phyloP scores from a whole-genome alignment of 495 filamentous ascomycete species.

The Lasiosphaeria ovina region DNA sequence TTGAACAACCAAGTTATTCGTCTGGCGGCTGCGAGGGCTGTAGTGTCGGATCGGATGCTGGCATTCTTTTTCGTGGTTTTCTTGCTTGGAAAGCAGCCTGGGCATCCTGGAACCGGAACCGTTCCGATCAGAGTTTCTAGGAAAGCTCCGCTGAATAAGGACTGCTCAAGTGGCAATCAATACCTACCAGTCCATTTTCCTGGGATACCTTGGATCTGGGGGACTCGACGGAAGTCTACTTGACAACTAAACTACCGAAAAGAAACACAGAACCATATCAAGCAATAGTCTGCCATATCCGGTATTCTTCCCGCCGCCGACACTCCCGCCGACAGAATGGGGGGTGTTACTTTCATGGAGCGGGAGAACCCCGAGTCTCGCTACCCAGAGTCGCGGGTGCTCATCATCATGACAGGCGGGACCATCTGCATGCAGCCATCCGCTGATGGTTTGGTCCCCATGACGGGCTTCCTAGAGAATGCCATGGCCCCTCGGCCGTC shows the following conservation, averaged over 20 bases:
- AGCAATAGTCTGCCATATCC: not conserved
- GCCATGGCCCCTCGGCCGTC: slow-evolving; percentile 79
- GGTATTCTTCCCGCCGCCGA: not conserved
- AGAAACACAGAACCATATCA: not conserved
- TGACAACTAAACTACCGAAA: not conserved
- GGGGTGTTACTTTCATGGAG: slow-evolving; percentile 24
- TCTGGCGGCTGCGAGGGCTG: not conserved
- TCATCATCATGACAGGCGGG: slow-evolving; percentile 92
- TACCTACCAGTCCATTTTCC: too few relatives aligned
- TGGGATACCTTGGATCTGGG: too few relatives aligned
- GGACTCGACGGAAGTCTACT: too few relatives aligned
- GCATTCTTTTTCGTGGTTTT: not conserved
- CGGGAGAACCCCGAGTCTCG: slow-evolving; percentile 26
- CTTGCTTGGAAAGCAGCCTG: too few relatives aligned
- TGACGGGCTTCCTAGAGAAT: slow-evolving; percentile 76
- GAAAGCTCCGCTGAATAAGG: too few relatives aligned
- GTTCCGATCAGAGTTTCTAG: too few relatives aligned
- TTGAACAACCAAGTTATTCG: not conserved
- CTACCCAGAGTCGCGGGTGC: slow-evolving; percentile 70
- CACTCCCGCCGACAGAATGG: slow-evolving; percentile 22
- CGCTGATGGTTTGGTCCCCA: slow-evolving; percentile 64
- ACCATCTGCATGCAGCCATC: slow-evolving; percentile 92
- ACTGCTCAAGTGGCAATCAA: too few relatives aligned
- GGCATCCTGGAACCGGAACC: too few relatives aligned
- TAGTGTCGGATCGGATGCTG: too few relatives aligned